Evolutionary conservation across 2,329 filamentous ascomycete species (phyloP), one percentile per base, ranked within the genome.

Genomic region (Exophiala aquamarina): DNA sequence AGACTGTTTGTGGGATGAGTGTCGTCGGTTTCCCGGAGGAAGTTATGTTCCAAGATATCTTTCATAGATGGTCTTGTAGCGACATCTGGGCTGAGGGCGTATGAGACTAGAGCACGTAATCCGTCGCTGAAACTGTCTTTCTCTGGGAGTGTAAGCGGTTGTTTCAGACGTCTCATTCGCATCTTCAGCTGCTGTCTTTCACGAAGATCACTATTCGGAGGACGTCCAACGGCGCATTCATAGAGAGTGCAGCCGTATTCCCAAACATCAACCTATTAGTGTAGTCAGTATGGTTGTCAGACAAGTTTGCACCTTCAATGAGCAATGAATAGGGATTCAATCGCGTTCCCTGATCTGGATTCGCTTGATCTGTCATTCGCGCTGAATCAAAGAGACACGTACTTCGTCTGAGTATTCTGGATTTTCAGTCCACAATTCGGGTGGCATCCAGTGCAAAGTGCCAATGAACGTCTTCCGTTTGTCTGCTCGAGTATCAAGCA

Each of bases 361-460:
- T 6, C 23, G 23, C 6, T 6, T 6, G 11, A 26, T 26, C 10
- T 17, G 33, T 15, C 3, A 9, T 26, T 14, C 15, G 33, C 10
- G 28, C 17, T 21, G 32, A 18, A 35, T n/a, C 20, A 47, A 11
- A n/a, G 18, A n/a, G 8, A 8, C 13, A 58, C 66, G 57, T 47
- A 71, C 69, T 57, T 76, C 73, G 47, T 70, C 73, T 10, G 71
- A 70, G 47, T 75, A 75, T 40, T 70, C 64, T 42, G 71, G 69
- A 6, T 65, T 68, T 44, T 67, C 65, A 15, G 56, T 55, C 52
- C 74, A 74, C 62, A 84, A 70, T 60, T 85, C 82, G 3, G 78
- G 79, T 4, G 82, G 77, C 81, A 85, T 83, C 78, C 80, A 85
- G 59, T 83, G 77, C 3, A 81, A 78, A 3, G 82, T 85, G 18